Conservation (phyloP, 2,329 filamentous ascomycete species). For the Diplodia sapinea region DNA sequence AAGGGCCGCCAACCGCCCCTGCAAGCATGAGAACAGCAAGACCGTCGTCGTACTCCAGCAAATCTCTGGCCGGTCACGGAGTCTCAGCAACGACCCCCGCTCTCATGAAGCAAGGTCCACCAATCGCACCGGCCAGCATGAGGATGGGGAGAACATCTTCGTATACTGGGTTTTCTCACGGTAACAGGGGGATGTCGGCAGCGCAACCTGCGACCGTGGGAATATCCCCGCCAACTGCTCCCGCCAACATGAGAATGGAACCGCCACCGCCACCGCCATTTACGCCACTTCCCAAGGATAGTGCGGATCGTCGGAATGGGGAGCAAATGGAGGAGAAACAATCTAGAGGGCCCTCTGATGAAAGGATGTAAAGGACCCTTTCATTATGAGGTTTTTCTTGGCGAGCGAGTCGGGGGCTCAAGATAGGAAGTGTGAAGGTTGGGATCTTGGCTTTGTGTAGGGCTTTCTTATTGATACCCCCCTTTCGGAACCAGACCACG, state of each 20-base stretch:
- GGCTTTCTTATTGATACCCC: no score
- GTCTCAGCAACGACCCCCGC: neutral
- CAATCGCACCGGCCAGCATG: neutral
- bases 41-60: neutral
- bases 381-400: no score
- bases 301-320: neutral
- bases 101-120: neutral
- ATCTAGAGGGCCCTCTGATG: neutral
- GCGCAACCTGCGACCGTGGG: neutral
- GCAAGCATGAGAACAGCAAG: neutral
- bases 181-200: neutral
- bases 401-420: no score
- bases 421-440: no score
- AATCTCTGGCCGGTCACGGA: neutral
- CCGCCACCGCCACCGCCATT: neutral
- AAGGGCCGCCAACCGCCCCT: neutral
- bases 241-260: neutral
- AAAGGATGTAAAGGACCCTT: neutral
- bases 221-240: neutral
- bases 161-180: neutral
- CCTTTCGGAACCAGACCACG: no score
- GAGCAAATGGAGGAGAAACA: neutral
- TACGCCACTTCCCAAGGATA: neutral
- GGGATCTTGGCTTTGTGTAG: no score
- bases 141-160: neutral